phyloP scores from a whole-genome alignment of 805 yeast genomes.

The Myxozyma vanderwaltii region DNA sequence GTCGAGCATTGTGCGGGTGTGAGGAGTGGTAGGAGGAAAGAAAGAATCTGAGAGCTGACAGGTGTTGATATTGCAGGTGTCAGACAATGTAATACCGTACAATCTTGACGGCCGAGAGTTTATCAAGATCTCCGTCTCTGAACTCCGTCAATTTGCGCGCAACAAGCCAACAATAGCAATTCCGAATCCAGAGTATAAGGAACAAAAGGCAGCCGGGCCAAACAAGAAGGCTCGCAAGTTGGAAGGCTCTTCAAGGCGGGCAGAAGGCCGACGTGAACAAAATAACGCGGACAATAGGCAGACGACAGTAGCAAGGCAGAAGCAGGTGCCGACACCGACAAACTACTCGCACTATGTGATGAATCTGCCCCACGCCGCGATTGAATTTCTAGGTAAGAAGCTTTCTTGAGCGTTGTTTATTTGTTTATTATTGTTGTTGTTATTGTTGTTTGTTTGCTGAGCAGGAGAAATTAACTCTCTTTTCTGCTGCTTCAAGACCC shows the following conservation, averaged over 20 bases:
- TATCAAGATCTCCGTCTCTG: constrained; percentile 48
- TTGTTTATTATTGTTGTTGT: background rate
- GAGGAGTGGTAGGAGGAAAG: background rate
- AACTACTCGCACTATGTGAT: constrained; percentile 76
- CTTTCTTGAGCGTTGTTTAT: background rate
- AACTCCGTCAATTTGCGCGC: constrained; percentile 20
- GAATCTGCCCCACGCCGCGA: constrained; percentile 94
- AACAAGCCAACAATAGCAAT: constrained; percentile 5
- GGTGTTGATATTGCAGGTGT: constrained; percentile 11
- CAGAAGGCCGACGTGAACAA: no score
- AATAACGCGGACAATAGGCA: background rate
- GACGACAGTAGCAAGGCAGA: no score
- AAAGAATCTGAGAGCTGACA: background rate
- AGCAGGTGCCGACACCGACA: constrained; percentile 48
- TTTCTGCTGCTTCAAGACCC: no score
- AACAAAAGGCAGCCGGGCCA: background rate
- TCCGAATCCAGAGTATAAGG: background rate
- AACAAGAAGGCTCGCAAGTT: background rate
- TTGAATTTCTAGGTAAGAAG: constrained; percentile 56
- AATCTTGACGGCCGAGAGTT: constrained; percentile 84
- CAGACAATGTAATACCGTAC: constrained; percentile 57
- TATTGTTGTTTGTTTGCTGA: background rate
- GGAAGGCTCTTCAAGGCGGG: constrained; percentile 3
- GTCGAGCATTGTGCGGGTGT: constrained; percentile 28
- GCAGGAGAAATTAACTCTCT: no score